Conservation (phyloP, 1,139 yeast genomes). For the Saccharomyces uvarum region DNA sequence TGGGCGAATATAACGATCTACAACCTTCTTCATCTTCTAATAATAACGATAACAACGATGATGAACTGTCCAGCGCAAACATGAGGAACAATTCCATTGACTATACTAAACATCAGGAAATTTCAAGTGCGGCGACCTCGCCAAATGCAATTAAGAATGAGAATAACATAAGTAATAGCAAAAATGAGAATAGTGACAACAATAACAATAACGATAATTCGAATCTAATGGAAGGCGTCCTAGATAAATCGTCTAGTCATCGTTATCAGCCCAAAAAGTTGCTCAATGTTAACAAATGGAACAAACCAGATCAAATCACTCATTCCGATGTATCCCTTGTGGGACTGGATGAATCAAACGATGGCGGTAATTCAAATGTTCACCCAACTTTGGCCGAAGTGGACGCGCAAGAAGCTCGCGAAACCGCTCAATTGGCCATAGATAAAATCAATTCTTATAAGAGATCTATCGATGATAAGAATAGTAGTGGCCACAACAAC, state of each 20-base stretch:
- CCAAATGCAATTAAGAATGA: neutral
- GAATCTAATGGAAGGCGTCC: neutral
- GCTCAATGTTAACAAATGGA: neutral
- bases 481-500: neutral
- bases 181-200: neutral
- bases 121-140: neutral
- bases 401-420: neutral
- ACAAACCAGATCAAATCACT: neutral
- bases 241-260: neutral
- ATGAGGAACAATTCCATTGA: conserved; percentile 1
- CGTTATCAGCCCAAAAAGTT: neutral
- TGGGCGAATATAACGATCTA: conserved; percentile 20
- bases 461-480: neutral
- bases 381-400: conserved; percentile 2
- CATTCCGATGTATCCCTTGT: conserved; percentile 1
- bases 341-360: neutral
- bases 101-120: neutral
- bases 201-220: neutral
- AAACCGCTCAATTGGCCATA: neutral
- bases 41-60: conserved; percentile 1
- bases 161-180: neutral
- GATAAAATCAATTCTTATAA: neutral
- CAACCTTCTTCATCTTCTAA: neutral
- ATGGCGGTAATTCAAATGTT: conserved; percentile 2
- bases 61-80: conserved; percentile 7